Conservation (phyloP, 495 filamentous ascomycete genomes). For the Xylaria grammica region DNA sequence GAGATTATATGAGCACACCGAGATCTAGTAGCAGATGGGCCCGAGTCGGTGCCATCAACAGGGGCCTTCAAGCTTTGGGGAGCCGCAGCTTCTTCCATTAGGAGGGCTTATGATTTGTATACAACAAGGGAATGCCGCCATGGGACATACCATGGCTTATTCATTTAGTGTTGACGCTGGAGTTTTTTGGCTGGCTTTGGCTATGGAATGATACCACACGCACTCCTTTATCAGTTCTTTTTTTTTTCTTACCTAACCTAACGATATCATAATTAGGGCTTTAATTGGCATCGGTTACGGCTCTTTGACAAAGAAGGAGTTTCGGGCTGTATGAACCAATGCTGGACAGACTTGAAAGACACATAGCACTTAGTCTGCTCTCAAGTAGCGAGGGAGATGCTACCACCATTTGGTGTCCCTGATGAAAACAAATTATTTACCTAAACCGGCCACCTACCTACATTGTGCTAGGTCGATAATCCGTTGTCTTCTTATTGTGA, state of each 20-base stretch:
- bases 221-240: constrained; percentile 21
- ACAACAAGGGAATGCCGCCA: background rate
- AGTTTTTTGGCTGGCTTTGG: constrained; percentile 26
- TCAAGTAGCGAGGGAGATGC: background rate
- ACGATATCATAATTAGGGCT: constrained; percentile 16
- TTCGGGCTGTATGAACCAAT: constrained; percentile 1
- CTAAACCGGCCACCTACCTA: background rate
- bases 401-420: background rate
- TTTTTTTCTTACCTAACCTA: constrained; percentile 19
- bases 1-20: constrained; percentile 31
- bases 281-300: constrained; percentile 12
- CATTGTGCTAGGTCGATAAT: background rate
- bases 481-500: background rate
- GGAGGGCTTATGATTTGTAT: constrained; percentile 19
- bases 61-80: constrained; percentile 47
- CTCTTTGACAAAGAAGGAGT: constrained; percentile 3
- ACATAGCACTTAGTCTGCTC: constrained; percentile 14
- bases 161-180: constrained; percentile 5
- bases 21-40: constrained; percentile 39
- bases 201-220: constrained; percentile 34
- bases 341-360: background rate
- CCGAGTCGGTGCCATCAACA: constrained; percentile 40
- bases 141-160: background rate
- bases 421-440: constrained; percentile 9
- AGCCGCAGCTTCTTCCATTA: constrained; percentile 51